A percentile compares a stretch with the other conserved stretches of the same genome.
Conservation (phyloP, 1,139 yeast species). For the Magnusiomyces suaveolens region DNA sequence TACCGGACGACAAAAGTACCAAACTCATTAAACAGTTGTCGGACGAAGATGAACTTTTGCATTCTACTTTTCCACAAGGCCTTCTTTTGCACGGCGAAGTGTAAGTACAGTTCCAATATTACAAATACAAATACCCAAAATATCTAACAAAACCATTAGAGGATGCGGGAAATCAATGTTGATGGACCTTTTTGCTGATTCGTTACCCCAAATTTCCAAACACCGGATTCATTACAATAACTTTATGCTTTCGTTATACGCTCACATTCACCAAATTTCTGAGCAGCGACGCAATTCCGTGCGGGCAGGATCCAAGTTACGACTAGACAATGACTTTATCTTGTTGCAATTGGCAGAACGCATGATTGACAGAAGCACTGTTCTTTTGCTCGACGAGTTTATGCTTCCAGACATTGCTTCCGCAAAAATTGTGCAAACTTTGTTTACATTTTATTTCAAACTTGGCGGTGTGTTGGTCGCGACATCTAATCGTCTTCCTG, state of each 20-base stretch:
- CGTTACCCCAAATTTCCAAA: conserved; percentile 54
- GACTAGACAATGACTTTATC: conserved; percentile 50
- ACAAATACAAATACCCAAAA: background rate
- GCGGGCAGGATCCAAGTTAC: conserved; percentile 30
- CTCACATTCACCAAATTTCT: conserved; percentile 50
- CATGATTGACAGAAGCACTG: conserved; percentile 50
- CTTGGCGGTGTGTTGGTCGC: conserved; percentile 68
- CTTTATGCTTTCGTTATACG: conserved; percentile 58
- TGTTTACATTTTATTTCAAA: conserved; percentile 60
- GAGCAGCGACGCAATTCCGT: conserved; percentile 33
- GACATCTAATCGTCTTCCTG: conserved; percentile 62
- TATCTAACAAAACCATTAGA: background rate
- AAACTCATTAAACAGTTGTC: conserved; percentile 43
- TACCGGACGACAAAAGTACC: conserved; percentile 21
- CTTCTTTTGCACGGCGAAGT: conserved; percentile 28
- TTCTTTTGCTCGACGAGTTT: conserved; percentile 60
- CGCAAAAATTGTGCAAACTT: conserved; percentile 55
- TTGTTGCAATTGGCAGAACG: conserved; percentile 59
- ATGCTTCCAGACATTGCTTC: conserved; percentile 67
- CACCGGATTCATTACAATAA: conserved; percentile 65
- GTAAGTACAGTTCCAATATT: no score
- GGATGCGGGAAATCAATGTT: conserved; percentile 71
- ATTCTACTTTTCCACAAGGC: conserved; percentile 55
- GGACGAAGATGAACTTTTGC: conserved; percentile 55
- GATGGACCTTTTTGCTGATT: conserved; percentile 60